These are phyloP conservation scores for Aspergillus homomorphus DNA, from an alignment of 495 filamentous ascomycete genomes.

Conservation along the genomic window DNA sequence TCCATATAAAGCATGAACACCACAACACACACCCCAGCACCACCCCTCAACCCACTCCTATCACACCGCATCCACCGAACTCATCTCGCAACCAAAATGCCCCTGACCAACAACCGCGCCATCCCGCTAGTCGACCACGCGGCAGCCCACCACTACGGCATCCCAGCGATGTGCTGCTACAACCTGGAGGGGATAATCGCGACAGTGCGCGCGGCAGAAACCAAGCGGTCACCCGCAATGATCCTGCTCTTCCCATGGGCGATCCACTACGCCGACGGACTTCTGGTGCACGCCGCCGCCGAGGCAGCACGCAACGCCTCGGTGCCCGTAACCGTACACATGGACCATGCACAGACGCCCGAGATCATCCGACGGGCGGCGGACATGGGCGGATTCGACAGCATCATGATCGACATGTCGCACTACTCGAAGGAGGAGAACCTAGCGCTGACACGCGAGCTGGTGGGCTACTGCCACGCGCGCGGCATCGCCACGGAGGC, in stretches of 20 bases:
- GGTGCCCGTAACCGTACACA: conserved; percentile 70
- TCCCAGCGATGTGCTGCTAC: conserved; percentile 80
- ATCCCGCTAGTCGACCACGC: conserved; percentile 67
- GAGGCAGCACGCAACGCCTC: conserved; percentile 59
- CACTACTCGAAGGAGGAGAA: conserved; percentile 85
- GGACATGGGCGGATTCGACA: conserved; percentile 66
- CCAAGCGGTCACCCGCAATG: conserved; percentile 70
- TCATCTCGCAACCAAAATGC: conserved; percentile 34
- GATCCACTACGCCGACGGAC: conserved; percentile 62
- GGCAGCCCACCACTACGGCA: conserved; percentile 60
- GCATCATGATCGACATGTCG: conserved; percentile 81
- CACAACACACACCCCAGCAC: neutral
- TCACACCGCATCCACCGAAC: neutral
- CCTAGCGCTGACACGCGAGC: conserved; percentile 64
- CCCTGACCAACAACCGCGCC: conserved; percentile 61
- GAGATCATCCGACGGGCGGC: conserved; percentile 66
- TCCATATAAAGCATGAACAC: neutral
- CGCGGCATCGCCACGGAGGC: conserved; percentile 76
- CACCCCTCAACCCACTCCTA: neutral
- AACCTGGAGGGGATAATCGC: conserved; percentile 82
- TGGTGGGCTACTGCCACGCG: conserved; percentile 68
- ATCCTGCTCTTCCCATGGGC: conserved; percentile 89
- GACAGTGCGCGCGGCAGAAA: conserved; percentile 72
- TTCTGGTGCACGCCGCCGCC: conserved; percentile 62
- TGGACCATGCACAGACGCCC: conserved; percentile 75